Conservation (phyloP, 2,329 filamentous ascomycete genomes). For the Ceratocystis lukuohia region DNA sequence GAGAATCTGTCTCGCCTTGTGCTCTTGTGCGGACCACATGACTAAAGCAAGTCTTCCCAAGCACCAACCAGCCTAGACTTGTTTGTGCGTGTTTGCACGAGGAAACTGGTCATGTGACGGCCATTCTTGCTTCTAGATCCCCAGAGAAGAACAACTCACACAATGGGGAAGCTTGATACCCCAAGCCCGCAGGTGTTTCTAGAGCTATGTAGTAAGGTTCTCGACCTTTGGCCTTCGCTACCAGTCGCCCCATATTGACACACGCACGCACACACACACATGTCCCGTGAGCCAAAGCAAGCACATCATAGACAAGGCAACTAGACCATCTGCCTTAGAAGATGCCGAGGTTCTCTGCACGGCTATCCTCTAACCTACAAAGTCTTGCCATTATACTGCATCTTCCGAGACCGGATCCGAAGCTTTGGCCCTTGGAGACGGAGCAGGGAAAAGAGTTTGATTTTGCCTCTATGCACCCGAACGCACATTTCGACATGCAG, state of each 20-base stretch:
- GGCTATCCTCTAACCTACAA: not conserved
- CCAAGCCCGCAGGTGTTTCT: not conserved
- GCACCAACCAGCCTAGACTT: not conserved
- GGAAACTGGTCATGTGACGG: not conserved
- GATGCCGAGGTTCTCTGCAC: not conserved
- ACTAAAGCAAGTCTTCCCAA: not conserved
- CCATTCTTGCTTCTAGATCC: not conserved
- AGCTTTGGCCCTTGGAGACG: not conserved
- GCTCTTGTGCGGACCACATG: not conserved
- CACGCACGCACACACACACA: not conserved
- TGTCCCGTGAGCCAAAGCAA: not conserved
- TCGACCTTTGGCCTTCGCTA: not conserved
- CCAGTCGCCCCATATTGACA: too few species aligned
- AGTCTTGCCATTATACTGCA: not conserved
- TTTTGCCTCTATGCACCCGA: not conserved
- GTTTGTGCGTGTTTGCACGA: not conserved
- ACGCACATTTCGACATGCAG: constrained; percentile 1
- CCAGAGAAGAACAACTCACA: not conserved
- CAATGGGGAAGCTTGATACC: not conserved
- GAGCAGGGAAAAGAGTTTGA: not conserved
- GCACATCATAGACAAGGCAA: not conserved
- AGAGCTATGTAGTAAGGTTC: not conserved
- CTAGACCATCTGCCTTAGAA: not conserved
- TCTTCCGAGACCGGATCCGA: not conserved
- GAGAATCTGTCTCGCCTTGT: not conserved